A percentile compares a stretch with the other conserved stretches of the same genome.
Evolutionary conservation across 1,284 basidiomycete genomes (phyloP).

Genomic region (Ustilago vetiveriae): DNA sequence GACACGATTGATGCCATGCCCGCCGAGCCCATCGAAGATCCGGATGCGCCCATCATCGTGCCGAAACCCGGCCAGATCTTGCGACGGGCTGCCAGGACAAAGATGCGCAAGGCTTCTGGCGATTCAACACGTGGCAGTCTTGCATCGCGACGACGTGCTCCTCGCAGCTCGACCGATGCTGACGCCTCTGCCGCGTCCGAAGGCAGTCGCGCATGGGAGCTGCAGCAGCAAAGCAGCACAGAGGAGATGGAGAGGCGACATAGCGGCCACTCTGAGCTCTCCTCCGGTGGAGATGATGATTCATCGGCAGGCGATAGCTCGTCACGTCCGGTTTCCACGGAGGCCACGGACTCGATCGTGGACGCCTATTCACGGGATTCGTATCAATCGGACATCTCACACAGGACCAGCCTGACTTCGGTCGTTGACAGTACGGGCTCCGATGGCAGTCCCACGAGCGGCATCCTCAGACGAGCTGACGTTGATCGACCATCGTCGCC

Average conservation of each 20-base stretch:
- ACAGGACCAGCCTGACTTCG: slow-evolving; percentile 54
- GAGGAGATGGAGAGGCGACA: slow-evolving; percentile 47
- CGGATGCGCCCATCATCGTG: slow-evolving; percentile 87
- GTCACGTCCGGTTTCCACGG: slow-evolving; percentile 51
- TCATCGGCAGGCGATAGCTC: slow-evolving; percentile 39
- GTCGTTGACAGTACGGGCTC: slow-evolving; percentile 33
- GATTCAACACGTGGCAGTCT: slow-evolving; percentile 72
- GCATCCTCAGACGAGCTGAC: not conserved
- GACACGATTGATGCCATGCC: slow-evolving; percentile 41
- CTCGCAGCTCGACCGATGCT: slow-evolving; percentile 14
- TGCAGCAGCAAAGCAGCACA: slow-evolving; percentile 25
- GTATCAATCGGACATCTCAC: slow-evolving; percentile 54
- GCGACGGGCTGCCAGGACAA: slow-evolving; percentile 89
- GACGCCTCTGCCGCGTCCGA: slow-evolving; percentile 19
- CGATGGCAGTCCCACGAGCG: slow-evolving; percentile 8
- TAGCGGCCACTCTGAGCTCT: slow-evolving; percentile 51
- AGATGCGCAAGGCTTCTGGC: slow-evolving; percentile 89
- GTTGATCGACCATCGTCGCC: slow-evolving; percentile 18
- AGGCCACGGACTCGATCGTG: slow-evolving; percentile 55
- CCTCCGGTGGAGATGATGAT: slow-evolving; percentile 41
- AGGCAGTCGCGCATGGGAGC: slow-evolving; percentile 39
- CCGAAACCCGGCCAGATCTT: slow-evolving; percentile 88
- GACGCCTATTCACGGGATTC: slow-evolving; percentile 59
- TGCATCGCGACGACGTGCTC: slow-evolving; percentile 32
- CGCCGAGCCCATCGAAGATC: slow-evolving; percentile 73